Evolutionary conservation across 805 yeast species (phyloP), one percentile per base, ranked within the genome.

Genomic region (Ogataea pini): DNA sequence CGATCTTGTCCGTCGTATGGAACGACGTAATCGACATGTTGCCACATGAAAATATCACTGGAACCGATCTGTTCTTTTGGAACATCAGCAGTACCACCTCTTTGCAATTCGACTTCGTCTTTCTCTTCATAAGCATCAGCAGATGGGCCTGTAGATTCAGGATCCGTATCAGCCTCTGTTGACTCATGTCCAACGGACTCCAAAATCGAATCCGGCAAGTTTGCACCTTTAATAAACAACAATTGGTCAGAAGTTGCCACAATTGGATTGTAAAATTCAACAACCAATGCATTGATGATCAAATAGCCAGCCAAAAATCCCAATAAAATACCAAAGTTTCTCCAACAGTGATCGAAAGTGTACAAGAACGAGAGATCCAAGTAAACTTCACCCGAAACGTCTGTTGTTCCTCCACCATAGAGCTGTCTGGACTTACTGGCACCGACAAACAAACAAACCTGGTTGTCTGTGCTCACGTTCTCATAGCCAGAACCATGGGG

Each of bases 271-370:
- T 55, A 60, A 14, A 46, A 9, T 47, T 72, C 76, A 31, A 62
- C 65, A 3, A 64, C 50, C 18, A 67, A 5, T 3, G 62, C 51
- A 39, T 63, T 58, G 28, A 67, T 51, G 2, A 42, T 22, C 27
- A 76, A 54, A 62, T 75, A 74, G 52, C 76, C 72, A 13, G 74
- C 32, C 33, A 70, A 63, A 56, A 72, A 76, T 4, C 63, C 77
- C 56, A 76, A 50, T 47, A 72, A 46, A 48, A 78, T 74, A 49
- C 83, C 96, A 48, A 85, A 74, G 64, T 89, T 86, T 71, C 96
- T 81, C 96, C 96, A 89, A 42, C 78, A 75, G 65, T 89, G 88
- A 17, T 65, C 53, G 58, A 75, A 80, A 17, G 61, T 61, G 70
- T 83, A 89, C 36, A 65, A 61, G 65, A 65, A 88, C 7, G 81